These are phyloP conservation scores for Rosa lucieae DNA, from an alignment of 306 rosid species.

Conservation along the genomic window DNA sequence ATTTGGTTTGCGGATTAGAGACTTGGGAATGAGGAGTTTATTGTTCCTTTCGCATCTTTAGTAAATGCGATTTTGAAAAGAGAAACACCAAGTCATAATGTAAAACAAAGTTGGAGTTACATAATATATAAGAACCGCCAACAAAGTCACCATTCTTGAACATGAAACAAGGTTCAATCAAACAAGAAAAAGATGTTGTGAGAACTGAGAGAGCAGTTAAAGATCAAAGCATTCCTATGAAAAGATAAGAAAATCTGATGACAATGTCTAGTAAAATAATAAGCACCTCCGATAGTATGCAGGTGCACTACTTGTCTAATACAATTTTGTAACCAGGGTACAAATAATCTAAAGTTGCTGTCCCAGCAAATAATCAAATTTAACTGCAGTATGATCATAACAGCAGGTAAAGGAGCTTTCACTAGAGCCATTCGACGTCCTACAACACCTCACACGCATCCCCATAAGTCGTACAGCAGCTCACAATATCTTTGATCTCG, in stretches of 20 bases:
- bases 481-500: not conserved
- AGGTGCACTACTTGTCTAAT: not conserved
- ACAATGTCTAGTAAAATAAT: constrained; percentile 2
- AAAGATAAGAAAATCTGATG: constrained; percentile 1
- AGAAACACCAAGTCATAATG: no score
- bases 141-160: no score
- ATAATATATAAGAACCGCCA: no score
- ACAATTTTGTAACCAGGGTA: not conserved
- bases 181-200: not conserved
- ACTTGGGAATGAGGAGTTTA: no score
- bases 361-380: constrained; percentile 8
- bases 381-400: constrained; percentile 2
- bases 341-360: not conserved
- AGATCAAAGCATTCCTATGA: not conserved
- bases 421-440: not conserved
- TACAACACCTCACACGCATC: not conserved
- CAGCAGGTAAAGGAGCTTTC: not conserved
- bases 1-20: no score
- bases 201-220: not conserved
- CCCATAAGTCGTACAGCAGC: not conserved
- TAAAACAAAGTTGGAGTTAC: no score
- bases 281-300: not conserved
- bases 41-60: no score
- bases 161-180: not conserved
- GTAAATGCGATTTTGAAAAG: no score